Evolutionary conservation across 75 land plant genomes (phyloP).

Genomic region (Pinus taeda): DNA sequence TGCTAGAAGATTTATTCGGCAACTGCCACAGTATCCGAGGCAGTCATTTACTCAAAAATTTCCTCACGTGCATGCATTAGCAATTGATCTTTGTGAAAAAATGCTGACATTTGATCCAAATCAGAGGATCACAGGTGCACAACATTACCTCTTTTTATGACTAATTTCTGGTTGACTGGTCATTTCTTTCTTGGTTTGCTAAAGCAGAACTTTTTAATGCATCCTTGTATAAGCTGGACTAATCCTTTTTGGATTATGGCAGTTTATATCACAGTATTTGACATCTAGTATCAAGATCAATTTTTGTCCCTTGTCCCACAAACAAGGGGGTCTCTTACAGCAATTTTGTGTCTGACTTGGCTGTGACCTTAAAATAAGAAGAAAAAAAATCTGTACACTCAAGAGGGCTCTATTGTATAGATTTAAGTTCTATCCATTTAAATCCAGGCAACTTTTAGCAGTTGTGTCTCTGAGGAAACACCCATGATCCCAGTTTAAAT

Average conservation of each 20-base stretch:
- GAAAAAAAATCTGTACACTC: not conserved
- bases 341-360: too few species aligned
- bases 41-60: constrained; percentile 52
- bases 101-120: constrained; percentile 86
- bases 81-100: constrained; percentile 77
- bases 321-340: too few species aligned
- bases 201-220: not conserved
- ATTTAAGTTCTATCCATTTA: too few species aligned
- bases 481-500: not conserved
- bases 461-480: not conserved
- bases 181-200: not conserved
- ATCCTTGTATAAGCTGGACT: not conserved
- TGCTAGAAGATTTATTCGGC: constrained; percentile 62
- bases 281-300: not conserved
- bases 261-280: not conserved
- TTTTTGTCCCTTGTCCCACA: not conserved
- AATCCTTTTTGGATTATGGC: not conserved
- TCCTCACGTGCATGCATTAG: constrained; percentile 63
- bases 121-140: constrained; percentile 72
- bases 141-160: not conserved
- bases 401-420: not conserved
- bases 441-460: not conserved
- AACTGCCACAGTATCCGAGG: constrained; percentile 57
- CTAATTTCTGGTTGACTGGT: not conserved
- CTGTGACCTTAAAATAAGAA: too few species aligned